Evolutionary conservation across 345 rosid species (phyloP), one percentile per base, ranked within the genome.

Genomic region (Capsella bursapastoris): DNA sequence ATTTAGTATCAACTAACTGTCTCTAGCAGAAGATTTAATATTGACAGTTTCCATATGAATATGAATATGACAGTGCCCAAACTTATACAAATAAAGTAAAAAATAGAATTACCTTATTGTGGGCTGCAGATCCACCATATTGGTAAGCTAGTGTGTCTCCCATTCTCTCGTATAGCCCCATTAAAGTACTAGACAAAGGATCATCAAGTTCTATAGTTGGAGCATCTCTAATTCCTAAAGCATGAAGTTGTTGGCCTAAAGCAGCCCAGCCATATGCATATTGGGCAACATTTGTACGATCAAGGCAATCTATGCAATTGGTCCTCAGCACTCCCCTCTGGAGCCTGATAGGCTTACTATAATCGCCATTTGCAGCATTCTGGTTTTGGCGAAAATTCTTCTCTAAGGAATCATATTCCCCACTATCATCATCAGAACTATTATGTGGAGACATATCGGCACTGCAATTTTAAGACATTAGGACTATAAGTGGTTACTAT

Each of bases 251-350:
- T 51, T 73, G 86, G 47, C 97, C 99, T 66, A 96, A 91, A 56
- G 97, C 98, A 78, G 86, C 96, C 90, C 94, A 84, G 43, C 99
- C 97, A 77, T 88, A 96, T 45, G 98, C 96, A 82, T 86, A 96
- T 47, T 96, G 98, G 31, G 99, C 99, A 79, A 90, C 99, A 86
- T 96, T 96, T 80, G 99, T 96, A 27, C 99, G 96, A 74, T 96
- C 99, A 57, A 96, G 88, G 85, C 98, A 96, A 73, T 96, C 99
- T 72, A 96, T 96, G 79, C 99, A 96, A 80, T 92, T 96, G 76
- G 99, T 96, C 81, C 99, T 83, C 49, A 96, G 85, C 50, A 96
- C 99, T 40, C 99, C 99, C 32, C 41, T 88, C 74, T 96, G 99
- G 79, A 92, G 84, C 80, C 38, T 85, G 37, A 81, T 80, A 76